Evolutionary conservation across 1,284 basidiomycete genomes (phyloP), one percentile per base, ranked within the genome.

Genomic region (Cerrena zonata): DNA sequence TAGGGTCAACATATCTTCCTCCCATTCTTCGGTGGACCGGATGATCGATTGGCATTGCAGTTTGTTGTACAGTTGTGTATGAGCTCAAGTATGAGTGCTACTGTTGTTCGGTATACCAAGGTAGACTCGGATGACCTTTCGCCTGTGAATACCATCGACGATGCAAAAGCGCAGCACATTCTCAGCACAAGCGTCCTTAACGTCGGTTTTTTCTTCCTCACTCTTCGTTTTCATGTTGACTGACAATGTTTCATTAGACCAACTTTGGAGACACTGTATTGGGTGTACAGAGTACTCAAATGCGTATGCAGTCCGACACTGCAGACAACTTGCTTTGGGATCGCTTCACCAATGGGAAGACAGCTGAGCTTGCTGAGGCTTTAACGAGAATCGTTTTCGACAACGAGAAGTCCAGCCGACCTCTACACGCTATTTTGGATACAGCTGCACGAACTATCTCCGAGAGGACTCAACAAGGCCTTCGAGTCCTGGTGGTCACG

Each of bases 1-100:
- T n/a, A 53, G 53, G 58, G 62, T 27, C 80, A 84, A 57, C 89
- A 90, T 58, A 67, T 94, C 47, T 86, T 94, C 70, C 66, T 95
- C 36, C 88, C 90, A 0, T 96, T 95, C 78, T 88, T 93, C 64
- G 94, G 93, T 46, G 94, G 94, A 0, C 86, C 91, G 0, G 94
- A 97, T 66, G 94, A 96, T 63, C 81, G 94, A 2, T 77, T 91
- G 7, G 90, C 91, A 0, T 71, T 96, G 22, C 70, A 78, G 34
- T 82, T 94, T 59, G 76, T 90, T 7, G 79, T 89, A 11, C 91
- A 94, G 67, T 74, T 94, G 12, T 91, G 89, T 59, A 65, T 72
- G 38, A 84, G 86, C 58, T 64, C 78, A 0, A 65, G 66, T 21
- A 77, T 90, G 2, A 77, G 70, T 5, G 91, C 89, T 3, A 89